Percentiles rank a stretch among this genome's conserved stretches.
phyloP scores from a whole-genome alignment of 768 basidiomycete species.

The Leccinellum luteum region DNA sequence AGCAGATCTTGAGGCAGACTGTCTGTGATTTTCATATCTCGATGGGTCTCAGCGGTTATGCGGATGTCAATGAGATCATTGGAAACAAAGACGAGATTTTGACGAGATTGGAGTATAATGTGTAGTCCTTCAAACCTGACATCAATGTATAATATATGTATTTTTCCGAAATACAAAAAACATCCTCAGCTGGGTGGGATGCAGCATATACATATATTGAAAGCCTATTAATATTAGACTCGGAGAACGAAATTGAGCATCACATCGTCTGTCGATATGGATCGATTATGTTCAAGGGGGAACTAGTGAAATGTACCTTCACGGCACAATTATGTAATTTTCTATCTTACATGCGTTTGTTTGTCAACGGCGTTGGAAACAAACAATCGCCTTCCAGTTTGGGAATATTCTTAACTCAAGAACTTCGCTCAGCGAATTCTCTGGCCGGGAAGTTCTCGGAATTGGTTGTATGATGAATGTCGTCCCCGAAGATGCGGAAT shows the following conservation, averaged over 20 bases:
- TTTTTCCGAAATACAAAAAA: not conserved
- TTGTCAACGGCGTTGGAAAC: constrained; percentile 12
- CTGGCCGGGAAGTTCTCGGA: not conserved
- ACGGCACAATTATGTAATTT: no score
- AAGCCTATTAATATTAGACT: no score
- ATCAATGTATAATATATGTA: not conserved
- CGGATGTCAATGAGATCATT: constrained; percentile 56
- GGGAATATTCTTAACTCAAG: not conserved
- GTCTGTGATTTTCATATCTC: constrained; percentile 68
- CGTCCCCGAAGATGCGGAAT: constrained; percentile 11
- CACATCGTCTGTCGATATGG: no score
- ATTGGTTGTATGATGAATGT: constrained; percentile 14
- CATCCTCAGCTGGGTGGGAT: no score
- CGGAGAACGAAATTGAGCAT: no score
- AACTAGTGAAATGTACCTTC: no score
- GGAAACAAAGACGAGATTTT: constrained; percentile 43
- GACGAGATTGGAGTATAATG: constrained; percentile 16
- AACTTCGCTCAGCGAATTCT: not conserved
- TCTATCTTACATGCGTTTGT: no score
- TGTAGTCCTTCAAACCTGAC: constrained; percentile 3
- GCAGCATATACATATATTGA: not conserved
- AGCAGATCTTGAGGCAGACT: constrained; percentile 66
- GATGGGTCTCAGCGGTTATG: constrained; percentile 61
- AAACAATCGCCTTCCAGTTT: constrained; percentile 18
- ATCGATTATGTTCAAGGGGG: no score